phyloP scores from a whole-genome alignment of 192 early-diverging fungal species.

The Backusella morwellensis region DNA sequence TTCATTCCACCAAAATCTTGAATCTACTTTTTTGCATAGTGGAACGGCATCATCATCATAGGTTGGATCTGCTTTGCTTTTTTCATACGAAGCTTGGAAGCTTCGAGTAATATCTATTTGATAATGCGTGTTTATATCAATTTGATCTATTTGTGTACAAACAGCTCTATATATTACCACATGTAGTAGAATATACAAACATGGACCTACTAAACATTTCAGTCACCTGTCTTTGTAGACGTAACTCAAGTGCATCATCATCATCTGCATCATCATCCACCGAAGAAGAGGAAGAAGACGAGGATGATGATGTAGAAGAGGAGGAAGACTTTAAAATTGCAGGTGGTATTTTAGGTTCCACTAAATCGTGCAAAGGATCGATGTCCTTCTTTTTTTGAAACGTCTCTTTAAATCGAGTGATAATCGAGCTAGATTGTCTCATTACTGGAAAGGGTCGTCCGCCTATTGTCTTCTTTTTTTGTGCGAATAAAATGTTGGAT shows the following conservation, averaged over 20 bases:
- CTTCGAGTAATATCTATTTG: slow-evolving; percentile 44
- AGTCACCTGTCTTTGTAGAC: slow-evolving; percentile 46
- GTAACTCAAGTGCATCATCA: slow-evolving; percentile 40
- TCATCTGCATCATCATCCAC: slow-evolving; percentile 21
- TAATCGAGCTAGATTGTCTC: slow-evolving; percentile 20
- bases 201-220: slow-evolving; percentile 42
- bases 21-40: slow-evolving; percentile 28
- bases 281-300: no score
- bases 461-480: neutral
- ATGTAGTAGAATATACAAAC: slow-evolving; percentile 49
- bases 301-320: neutral
- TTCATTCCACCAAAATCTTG: slow-evolving; percentile 65
- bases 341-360: neutral
- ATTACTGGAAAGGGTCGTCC: slow-evolving; percentile 11
- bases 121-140: no score
- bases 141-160: no score
- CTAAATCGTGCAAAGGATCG: neutral
- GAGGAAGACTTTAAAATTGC: neutral
- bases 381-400: neutral
- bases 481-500: neutral
- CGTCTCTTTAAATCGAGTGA: slow-evolving; percentile 11
- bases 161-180: slow-evolving; percentile 28
- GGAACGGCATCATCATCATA: neutral
- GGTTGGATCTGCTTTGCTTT: slow-evolving; percentile 26
- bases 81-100: slow-evolving; percentile 34